Evolutionary conservation across 2,329 filamentous ascomycete species (phyloP), one percentile per base, ranked within the genome.

Genomic region (Madurella mycetomatis): DNA sequence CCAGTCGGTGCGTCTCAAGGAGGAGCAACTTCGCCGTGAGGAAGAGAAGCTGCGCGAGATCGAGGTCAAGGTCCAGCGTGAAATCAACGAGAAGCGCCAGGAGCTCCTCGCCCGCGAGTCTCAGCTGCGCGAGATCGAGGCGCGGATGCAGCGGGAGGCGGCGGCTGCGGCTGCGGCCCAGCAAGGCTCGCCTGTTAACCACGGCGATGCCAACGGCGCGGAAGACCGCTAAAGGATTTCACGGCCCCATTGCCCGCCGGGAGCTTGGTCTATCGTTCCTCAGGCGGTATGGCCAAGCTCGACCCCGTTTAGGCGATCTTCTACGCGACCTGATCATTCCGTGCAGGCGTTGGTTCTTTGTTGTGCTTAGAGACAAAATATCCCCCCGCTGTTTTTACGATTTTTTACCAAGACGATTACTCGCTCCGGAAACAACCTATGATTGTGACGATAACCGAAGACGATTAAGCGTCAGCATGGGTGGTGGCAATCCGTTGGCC

Each of bases 41-140:
- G 94, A 99, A 79, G 94, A 99, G 87, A 99, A 99, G 82, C 87
- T 99, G 61, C 90, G 94, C 74, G 94, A 99, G 79, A 97, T 99
- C 72, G 94, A 99, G 73, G 81, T 96, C 79, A 99, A 99, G 86
- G 94, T 99, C 60, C 94, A 99, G 79, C 90, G 94, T 71, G 94
- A 99, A 77, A 99, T 99, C 80, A 96, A 96, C 77, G 94, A 97
- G 84, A 99, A 99, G 85, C 87, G 94, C 78, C 94, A 99, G 78
- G 94, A 99, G 76, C 83, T 99, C 59, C 73, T 99, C 75, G 94
- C 94, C 62, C 91, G 94, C 73, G 94, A 99, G 79, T 96, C 91
- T 69, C 94, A 99, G 78, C 85, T 99, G 66, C 92, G 94, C 76
- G 94, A 99, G 80, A 96, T 99, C 70, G 92, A 97, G 76, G 92